phyloP scores from a whole-genome alignment of 129 eudicot species.

The Centrapalus pauciflorus region DNA sequence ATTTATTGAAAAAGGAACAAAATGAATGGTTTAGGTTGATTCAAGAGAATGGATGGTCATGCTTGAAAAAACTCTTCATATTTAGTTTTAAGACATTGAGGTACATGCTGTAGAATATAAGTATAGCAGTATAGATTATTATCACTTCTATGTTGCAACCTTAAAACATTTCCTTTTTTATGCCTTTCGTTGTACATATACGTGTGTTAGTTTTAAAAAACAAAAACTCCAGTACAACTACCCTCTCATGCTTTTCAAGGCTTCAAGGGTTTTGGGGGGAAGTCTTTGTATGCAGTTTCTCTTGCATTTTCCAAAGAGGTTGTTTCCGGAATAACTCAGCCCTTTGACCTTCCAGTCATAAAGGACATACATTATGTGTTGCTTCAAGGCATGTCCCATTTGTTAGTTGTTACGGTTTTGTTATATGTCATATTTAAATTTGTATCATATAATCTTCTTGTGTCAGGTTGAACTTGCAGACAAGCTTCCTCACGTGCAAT shows the following conservation, averaged over 20 bases:
- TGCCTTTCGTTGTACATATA: background rate
- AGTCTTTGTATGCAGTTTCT: background rate
- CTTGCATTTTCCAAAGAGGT: background rate
- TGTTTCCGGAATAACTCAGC: background rate
- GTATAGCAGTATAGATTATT: too few relatives aligned
- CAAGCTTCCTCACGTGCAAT: conserved; percentile 97
- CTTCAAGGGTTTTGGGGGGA: background rate
- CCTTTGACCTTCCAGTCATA: background rate
- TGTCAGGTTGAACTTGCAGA: conserved; percentile 90
- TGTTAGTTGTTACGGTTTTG: background rate
- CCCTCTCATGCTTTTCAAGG: background rate
- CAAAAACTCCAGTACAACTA: too few relatives aligned
- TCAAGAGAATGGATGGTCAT: too few relatives aligned
- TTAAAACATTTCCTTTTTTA: background rate
- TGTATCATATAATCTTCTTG: conserved; percentile 9
- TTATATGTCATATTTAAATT: too few relatives aligned
- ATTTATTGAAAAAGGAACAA: too few relatives aligned
- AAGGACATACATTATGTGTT: background rate
- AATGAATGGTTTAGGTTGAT: too few relatives aligned
- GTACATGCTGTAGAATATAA: too few relatives aligned
- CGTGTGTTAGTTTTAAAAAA: background rate
- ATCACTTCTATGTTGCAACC: too few relatives aligned
- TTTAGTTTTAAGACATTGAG: too few relatives aligned
- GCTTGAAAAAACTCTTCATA: too few relatives aligned
- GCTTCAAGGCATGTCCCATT: background rate